phyloP scores from a whole-genome alignment of 148 eudicot species.

The Heliosperma pusillum region DNA sequence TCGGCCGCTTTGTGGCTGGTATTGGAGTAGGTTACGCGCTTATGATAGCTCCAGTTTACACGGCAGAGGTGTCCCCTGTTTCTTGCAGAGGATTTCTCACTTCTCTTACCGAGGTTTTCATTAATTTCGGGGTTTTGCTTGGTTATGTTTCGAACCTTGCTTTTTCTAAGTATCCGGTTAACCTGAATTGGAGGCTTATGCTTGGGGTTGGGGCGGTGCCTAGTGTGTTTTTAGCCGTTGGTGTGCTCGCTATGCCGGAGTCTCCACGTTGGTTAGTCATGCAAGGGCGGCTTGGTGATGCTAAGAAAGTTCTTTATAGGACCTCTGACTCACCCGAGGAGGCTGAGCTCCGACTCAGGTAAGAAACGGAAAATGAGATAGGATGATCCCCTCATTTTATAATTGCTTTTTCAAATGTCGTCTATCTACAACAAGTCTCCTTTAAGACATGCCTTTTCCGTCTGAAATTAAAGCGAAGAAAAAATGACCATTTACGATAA shows the following conservation, averaged over 20 bases:
- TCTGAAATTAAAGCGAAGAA: too few species aligned
- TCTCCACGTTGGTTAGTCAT: slow-evolving; percentile 72
- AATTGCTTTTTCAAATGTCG: too few species aligned
- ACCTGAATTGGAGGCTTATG: slow-evolving; percentile 74
- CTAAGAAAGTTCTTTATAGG: slow-evolving; percentile 29
- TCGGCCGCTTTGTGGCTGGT: slow-evolving; percentile 67
- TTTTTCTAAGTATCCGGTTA: slow-evolving; percentile 40
- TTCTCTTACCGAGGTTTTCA: slow-evolving; percentile 66
- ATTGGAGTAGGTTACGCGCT: slow-evolving; percentile 76
- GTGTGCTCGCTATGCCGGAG: slow-evolving; percentile 61
- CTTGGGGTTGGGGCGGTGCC: slow-evolving; percentile 63
- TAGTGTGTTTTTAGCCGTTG: slow-evolving; percentile 43
- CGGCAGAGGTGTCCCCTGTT: slow-evolving; percentile 71
- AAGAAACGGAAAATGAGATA: background rate
- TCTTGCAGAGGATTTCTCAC: slow-evolving; percentile 55
- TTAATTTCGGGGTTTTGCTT: slow-evolving; percentile 54
- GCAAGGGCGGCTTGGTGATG: slow-evolving; percentile 61
- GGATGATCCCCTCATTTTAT: background rate
- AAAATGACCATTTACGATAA: too few species aligned
- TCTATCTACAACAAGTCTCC: too few species aligned
- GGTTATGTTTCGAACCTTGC: slow-evolving; percentile 60
- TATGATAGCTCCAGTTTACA: slow-evolving; percentile 75
- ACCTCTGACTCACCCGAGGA: slow-evolving; percentile 49
- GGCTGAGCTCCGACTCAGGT: slow-evolving; percentile 39
- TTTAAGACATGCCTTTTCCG: too few species aligned